Base-by-base conservation (phyloP, 78 protist genomes). In the Speleostelium caveatum region DNA sequence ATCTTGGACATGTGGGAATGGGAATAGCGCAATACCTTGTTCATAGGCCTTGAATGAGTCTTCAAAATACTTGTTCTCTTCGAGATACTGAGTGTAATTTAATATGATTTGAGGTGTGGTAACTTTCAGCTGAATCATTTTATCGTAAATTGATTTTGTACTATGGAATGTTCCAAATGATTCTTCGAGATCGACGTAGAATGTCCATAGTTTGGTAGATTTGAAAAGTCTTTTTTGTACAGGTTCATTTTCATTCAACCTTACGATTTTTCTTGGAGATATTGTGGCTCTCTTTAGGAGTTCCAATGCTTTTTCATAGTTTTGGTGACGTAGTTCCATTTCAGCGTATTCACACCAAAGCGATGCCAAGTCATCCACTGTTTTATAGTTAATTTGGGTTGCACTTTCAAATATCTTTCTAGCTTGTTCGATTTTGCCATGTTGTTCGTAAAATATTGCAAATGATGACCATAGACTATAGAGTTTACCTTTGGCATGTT, bases 161-260 rank as follows among this genome's bases (percentile, higher is more conserved):
- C 35, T 67, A 33, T 86, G 41, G 55, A 97, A 56, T 14, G 95
- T 94, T 19, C 99, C 98, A 36, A 97, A 76, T 5, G 86, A 59
- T 86, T 98, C 99, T 66, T 97, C 99, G 24, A 99, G 67, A 71
- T 99, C 99, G 14, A 88, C 98, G 59, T 96, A 97, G 28, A 96
- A 53, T 1, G 96, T 68, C 99, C 99, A 99, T 8, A 99, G 87
- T 53, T 67, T 67, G 32, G 93, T 59, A 56, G 93, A 63, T 74
- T 75, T 90, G 95, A 75, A 94, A 26, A 99, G 45, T n/a, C 98
- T 93, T 26, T 71, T 53, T 77, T 93, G 98, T 56, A 96, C 94
- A 17, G 86, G 77, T 42, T 73, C 83, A 8, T 38, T 83, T 12
- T 89, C 87, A 21, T 49, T 33, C 19, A 83, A 42, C 0, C 55